A percentile compares a stretch with the other conserved stretches of the same genome.
These are phyloP conservation scores for Porodaedalea pini DNA, from an alignment of 1,284 basidiomycete genomes.

Conservation along the genomic window DNA sequence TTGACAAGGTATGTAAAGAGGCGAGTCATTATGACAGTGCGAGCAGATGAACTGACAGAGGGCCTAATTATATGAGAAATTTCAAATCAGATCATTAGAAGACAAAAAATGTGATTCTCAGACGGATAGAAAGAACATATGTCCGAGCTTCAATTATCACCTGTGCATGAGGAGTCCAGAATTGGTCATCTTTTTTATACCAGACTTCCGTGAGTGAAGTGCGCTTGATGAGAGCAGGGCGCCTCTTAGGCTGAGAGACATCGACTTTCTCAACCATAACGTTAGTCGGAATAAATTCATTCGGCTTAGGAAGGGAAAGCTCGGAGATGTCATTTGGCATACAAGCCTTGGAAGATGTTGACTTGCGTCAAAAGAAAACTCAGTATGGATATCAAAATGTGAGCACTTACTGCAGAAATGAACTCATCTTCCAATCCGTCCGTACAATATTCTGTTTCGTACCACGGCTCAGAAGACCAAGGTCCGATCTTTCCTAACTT, in stretches of 20 bases:
- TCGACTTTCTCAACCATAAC: neutral
- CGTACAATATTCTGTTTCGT: conserved; percentile 70
- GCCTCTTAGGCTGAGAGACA: conserved; percentile 55
- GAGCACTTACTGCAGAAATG: conserved; percentile 48
- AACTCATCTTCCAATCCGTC: conserved; percentile 41
- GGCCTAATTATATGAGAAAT: conserved; percentile 43
- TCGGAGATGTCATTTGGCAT: conserved; percentile 52
- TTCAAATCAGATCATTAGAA: conserved; percentile 3
- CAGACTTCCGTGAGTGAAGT: conserved; percentile 73
- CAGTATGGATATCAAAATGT: neutral
- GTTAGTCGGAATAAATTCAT: too few species aligned
- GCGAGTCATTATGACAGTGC: conserved; percentile 60
- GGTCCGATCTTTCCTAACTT: conserved; percentile 40
- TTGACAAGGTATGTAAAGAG: conserved; percentile 83
- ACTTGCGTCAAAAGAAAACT: conserved; percentile 10
- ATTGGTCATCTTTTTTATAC: conserved; percentile 95
- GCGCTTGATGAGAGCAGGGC: conserved; percentile 74
- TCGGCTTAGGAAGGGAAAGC: too few species aligned
- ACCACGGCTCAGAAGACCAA: conserved; percentile 80
- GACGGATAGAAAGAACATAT: conserved; percentile 42
- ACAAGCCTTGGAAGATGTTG: conserved; percentile 46
- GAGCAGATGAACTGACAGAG: conserved; percentile 50
- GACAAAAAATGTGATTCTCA: neutral
- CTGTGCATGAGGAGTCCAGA: conserved; percentile 84
- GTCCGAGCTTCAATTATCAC: conserved; percentile 70